Evolutionary conservation across 73 alveolate genomes (phyloP), one percentile per base, ranked within the genome.

Genomic region (Paramecium tetraurelia): DNA sequence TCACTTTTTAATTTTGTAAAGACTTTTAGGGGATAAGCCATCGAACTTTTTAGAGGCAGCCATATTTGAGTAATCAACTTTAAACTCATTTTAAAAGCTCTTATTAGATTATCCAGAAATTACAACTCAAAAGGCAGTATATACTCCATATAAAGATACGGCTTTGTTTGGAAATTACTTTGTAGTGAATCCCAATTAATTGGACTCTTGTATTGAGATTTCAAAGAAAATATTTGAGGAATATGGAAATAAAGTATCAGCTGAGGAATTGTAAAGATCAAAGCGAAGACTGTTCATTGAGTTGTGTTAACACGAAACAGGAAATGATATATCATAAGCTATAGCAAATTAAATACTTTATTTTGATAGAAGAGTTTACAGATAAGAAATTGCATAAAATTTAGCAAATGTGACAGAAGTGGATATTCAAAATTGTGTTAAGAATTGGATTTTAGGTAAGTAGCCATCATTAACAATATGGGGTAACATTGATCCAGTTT

Each of bases 371-470:
- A 95, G 96, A 76, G 97, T 97, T 24, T 96, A 97, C 20, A 95
- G 97, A 94, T 94, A 96, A 27, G 99, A 97, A 83, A 95, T 97
- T 5, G 99, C 99, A n/a, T 63, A 85, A 36, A 89, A 98, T 92
- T 85, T 96, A 5, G 92, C 98, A 3, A 85, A 93, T 77, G 31
- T 96, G 33, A 70, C 85, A 22, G 87, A 89, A 89, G 5, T 44
- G 22, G 89, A 68, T 16, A 70, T 89, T 11, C 27, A 46, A 16
- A 24, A 63, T 41, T 40, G 80, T n/a, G 76, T 89, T n/a, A 53
- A 89, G 29, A 72, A 89, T 18, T 89, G 90, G 89, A 58, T 77
- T 36, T 11, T 89, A 29, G 21, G 53, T 20, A 89, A 68, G 12
- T 33, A 29, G 4, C 43, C 29, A 18, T 44, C 76, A 24, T 22